Percentiles rank a stretch among this genome's conserved stretches.
Conservation (phyloP, 225 moss, liverwort and hornwort genomes). For the Anthoceros angustus region DNA sequence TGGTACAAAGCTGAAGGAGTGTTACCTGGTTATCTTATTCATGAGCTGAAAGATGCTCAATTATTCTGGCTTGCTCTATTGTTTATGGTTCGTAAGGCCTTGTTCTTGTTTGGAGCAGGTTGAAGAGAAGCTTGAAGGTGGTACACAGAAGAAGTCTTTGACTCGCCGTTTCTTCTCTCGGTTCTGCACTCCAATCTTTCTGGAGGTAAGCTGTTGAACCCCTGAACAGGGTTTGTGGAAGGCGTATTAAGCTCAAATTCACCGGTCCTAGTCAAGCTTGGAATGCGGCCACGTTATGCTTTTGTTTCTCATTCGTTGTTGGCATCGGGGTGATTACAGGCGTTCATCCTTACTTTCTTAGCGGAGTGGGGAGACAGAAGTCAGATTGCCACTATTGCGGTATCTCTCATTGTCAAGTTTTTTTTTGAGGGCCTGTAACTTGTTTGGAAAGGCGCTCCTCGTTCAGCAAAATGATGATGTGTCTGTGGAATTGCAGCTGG, state of each 20-base stretch:
- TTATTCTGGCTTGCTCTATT: not conserved
- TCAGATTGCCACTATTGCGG: slow-evolving; percentile 96
- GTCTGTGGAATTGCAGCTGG: slow-evolving; percentile 44
- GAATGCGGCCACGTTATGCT: not conserved
- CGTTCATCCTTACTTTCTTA: slow-evolving; percentile 93
- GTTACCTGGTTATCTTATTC: not conserved
- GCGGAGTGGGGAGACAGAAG: slow-evolving; percentile 99
- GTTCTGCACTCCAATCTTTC: slow-evolving; percentile 85
- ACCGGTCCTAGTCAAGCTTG: no score
- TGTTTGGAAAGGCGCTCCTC: not conserved
- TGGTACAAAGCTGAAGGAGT: not conserved
- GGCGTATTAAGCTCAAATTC: not conserved
- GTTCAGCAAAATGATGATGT: not conserved
- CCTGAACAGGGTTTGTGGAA: not conserved
- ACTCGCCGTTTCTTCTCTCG: slow-evolving; percentile 61
- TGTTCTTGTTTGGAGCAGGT: slow-evolving; percentile 30
- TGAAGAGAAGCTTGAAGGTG: slow-evolving; percentile 93
- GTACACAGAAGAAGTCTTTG: slow-evolving; percentile 51
- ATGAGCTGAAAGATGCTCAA: not conserved
- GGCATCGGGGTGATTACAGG: slow-evolving; percentile 21
- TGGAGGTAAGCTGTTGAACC: slow-evolving; percentile 38
- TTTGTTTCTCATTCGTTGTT: slow-evolving; percentile 8
- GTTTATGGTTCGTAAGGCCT: not conserved
- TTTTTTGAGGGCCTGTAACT: not conserved
- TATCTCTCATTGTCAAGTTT: slow-evolving; percentile 18